Base-by-base conservation (phyloP, 169 alveolate species). In the Eimeria maxima region DNA sequence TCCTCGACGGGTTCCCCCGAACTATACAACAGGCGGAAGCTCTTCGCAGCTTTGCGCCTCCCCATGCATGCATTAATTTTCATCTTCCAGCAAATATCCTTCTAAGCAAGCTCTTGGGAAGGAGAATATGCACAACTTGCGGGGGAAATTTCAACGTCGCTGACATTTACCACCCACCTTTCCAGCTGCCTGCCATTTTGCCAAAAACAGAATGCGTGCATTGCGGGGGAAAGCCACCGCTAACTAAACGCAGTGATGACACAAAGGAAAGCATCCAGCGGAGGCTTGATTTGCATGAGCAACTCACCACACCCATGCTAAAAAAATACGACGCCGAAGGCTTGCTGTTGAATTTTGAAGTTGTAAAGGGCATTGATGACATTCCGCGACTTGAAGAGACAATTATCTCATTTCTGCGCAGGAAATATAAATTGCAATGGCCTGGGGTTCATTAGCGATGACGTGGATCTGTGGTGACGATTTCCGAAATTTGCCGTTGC, bases 1-100 rank as follows among this genome's bases (percentile, higher is more conserved):
- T 97, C 22, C 96, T 97, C 20, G 97, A 97, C 60, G 97, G 97
- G 16, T 97, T 97, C n/a, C 97, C 97, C 20, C 42, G 97, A 50
- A 95, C 96, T 14, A 45, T 87, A n/a, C 92, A 29, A 44, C 97
- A 97, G 84, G 97, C 97, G 22, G 73, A 45, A 78, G 57, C n/a
- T 76, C 95, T 95, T 29, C 81, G 63, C 53, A 55, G 29, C 57
- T 60, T 90, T 42, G 95, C 93, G 4, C 57, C 55, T 13, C 97
- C 97, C 20, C 53, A 91, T 27, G 50, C 90, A 53, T 95, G 97
- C 71, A 95, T 95, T 67, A 80, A 95, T 86, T n/a, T 95, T 29
- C 33, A 11, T 33, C 84, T 95, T 67, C 96, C 96, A 11, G 81
- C 44, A 11, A 16, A 78, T 10, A 44, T 90, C 44, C 83, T 95